Evolutionary conservation across 2,329 filamentous ascomycete genomes (phyloP).

Genomic region (Scedosporium boydii): DNA sequence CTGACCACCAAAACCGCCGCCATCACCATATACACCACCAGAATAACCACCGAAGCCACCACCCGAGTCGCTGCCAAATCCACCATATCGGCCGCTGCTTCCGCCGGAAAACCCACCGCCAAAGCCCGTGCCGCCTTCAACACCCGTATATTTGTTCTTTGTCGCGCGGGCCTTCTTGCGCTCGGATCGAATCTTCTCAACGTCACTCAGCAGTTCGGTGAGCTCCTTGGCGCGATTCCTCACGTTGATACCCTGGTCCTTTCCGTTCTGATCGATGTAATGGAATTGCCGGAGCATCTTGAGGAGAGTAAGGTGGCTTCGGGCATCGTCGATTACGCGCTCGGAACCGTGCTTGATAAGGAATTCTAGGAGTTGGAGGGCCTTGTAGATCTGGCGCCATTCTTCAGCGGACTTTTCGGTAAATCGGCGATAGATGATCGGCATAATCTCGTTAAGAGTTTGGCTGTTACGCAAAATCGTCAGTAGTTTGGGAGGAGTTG

Average conservation of each 20-base stretch:
- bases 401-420: slow-evolving; percentile 97
- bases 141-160: slow-evolving; percentile 90
- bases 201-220: slow-evolving; percentile 83
- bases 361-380: slow-evolving; percentile 91
- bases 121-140: slow-evolving; percentile 62
- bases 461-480: slow-evolving; percentile 48
- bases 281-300: slow-evolving; percentile 99
- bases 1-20: slow-evolving; percentile 83
- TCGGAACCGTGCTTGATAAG: slow-evolving; percentile 98
- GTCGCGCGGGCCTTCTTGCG: slow-evolving; percentile 85
- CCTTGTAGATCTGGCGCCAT: slow-evolving; percentile 99
- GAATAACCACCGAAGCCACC: slow-evolving; percentile 54
- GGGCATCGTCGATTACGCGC: slow-evolving; percentile 91
- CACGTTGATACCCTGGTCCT: slow-evolving; percentile 96
- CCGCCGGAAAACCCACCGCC: slow-evolving; percentile 47
- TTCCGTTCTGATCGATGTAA: slow-evolving; percentile 91
- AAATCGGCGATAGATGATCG: slow-evolving; percentile 98
- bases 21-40: slow-evolving; percentile 83
- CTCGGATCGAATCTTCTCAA: slow-evolving; percentile 73
- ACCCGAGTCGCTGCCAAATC: slow-evolving; percentile 82
- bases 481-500: not conserved
- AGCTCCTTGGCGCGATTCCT: slow-evolving; percentile 94
- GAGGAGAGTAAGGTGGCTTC: slow-evolving; percentile 86
- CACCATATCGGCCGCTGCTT: slow-evolving; percentile 59
- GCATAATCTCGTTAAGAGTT: slow-evolving; percentile 98